Base-by-base conservation (phyloP, 78 protist genomes). In the Dictyostelium brefeldianum region DNA sequence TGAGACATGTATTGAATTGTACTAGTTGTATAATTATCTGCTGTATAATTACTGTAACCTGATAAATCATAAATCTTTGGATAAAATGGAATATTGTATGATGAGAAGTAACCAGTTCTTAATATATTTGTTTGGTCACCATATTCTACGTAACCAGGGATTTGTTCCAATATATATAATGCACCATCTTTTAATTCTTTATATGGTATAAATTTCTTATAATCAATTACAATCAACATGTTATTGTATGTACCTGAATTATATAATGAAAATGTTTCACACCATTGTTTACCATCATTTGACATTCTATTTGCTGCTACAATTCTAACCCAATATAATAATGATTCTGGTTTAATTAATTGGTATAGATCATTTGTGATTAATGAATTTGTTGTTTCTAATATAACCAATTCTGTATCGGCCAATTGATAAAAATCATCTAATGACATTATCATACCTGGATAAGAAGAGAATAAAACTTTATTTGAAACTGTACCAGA, bases 191-290 rank as follows among this genome's bases (percentile, higher is more conserved):
- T 25, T 48, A 96, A 77, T 46, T 73, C 81, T 53, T 82, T 14
- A 65, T 97, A 97, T 25, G 94, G 83, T 4, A 8, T 31, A 62
- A 98, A 97, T 22, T 31, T 22, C 31, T 97, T 98, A 56, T 87
- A 71, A 65, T 94, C 96, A 27, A 97, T 51, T 17, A 95, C 41
- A 89, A 95, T 90, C 75, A 80, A 97, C 73, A 96, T 97, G 75
- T 94, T 97, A 93, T 96, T 96, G 80, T 97, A 97, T 41, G 98
- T 96, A 29, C 99, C 99, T 47, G 87, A 50, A 81, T 96, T 92
- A 50, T 89, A 83, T 11, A 5, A 0, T 17, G 57, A 9, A 18
- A 97, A 95, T 10, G 70, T 71, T 11, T 59, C n/a, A 47, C 79
- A 81, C 95, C 95, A 90, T 18, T 43, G 31, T 18, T 14, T 10